Conservation (phyloP, 192 early-diverging fungal genomes). For the Coemansia biformis region DNA sequence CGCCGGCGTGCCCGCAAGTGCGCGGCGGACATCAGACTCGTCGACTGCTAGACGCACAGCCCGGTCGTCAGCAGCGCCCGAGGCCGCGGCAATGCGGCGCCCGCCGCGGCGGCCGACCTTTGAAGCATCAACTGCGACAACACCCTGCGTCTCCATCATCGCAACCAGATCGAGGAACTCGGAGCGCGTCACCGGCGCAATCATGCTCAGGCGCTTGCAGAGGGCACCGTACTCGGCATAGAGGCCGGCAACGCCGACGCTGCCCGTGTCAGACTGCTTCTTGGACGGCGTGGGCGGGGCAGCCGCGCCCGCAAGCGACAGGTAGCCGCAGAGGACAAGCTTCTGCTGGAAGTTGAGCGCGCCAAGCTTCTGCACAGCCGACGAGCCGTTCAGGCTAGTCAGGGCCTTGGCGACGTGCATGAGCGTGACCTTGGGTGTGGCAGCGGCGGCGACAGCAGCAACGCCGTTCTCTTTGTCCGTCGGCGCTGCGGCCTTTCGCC, state of each 20-base stretch:
- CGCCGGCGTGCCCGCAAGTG: slow-evolving; percentile 22
- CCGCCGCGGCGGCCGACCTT: slow-evolving; percentile 29
- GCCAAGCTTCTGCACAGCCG: slow-evolving; percentile 59
- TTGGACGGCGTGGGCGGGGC: slow-evolving; percentile 48
- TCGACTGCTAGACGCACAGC: slow-evolving; percentile 38
- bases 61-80: slow-evolving; percentile 44
- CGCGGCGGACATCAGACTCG: slow-evolving; percentile 38
- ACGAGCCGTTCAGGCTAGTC: slow-evolving; percentile 56
- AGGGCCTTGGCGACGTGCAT: slow-evolving; percentile 72
- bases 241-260: slow-evolving; percentile 45
- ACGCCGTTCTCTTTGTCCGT: slow-evolving; percentile 36
- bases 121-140: slow-evolving; percentile 47
- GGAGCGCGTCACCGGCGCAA: slow-evolving; percentile 64
- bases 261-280: slow-evolving; percentile 40
- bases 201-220: slow-evolving; percentile 50
- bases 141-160: slow-evolving; percentile 66
- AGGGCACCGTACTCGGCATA: slow-evolving; percentile 53
- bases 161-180: slow-evolving; percentile 72
- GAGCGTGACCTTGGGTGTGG: slow-evolving; percentile 69
- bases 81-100: slow-evolving; percentile 21
- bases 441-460: slow-evolving; percentile 2
- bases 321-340: slow-evolving; percentile 56
- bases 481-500: slow-evolving; percentile 30
- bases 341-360: slow-evolving; percentile 75
- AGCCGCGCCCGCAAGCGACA: slow-evolving; percentile 24